Percentiles rank a stretch among this genome's conserved stretches.
These are phyloP conservation scores for Fagopyrum tataricum DNA, from an alignment of 148 eudicot species.

Conservation along the genomic window DNA sequence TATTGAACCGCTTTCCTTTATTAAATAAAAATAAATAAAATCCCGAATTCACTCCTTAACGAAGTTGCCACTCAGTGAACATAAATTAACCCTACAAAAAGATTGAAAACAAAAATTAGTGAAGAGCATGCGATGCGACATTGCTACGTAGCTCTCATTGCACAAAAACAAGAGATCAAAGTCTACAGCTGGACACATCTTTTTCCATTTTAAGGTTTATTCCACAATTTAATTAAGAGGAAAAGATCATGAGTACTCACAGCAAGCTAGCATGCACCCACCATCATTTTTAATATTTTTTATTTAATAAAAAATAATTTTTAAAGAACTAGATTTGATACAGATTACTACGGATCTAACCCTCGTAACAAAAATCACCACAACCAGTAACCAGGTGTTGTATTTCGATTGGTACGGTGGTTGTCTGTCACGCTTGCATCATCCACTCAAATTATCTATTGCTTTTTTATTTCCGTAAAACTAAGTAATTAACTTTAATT, in stretches of 20 bases:
- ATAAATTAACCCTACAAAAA: too few species aligned
- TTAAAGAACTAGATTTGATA: neutral
- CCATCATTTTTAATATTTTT: neutral
- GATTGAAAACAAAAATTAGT: neutral
- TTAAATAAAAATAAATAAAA: too few species aligned
- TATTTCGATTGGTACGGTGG: neutral
- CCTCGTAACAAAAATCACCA: neutral
- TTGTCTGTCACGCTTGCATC: neutral
- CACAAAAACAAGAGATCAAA: neutral
- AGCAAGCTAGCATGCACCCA: conserved; percentile 1
- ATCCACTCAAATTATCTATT: neutral
- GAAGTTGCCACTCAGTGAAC: too few species aligned
- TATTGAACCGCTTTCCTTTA: too few species aligned
- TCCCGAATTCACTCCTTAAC: too few species aligned
- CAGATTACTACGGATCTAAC: conserved; percentile 10
- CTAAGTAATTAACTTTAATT: neutral
- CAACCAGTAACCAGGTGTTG: conserved; percentile 9
- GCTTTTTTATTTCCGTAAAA: neutral
- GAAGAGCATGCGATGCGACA: neutral
- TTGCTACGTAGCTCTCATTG: neutral
- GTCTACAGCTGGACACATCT: neutral
- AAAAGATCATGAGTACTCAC: neutral
- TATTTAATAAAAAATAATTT: neutral
- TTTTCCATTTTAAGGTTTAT: neutral
- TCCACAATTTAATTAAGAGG: neutral